These are phyloP conservation scores for Ascobolus immersus DNA, from an alignment of 495 filamentous ascomycete species.

Conservation along the genomic window DNA sequence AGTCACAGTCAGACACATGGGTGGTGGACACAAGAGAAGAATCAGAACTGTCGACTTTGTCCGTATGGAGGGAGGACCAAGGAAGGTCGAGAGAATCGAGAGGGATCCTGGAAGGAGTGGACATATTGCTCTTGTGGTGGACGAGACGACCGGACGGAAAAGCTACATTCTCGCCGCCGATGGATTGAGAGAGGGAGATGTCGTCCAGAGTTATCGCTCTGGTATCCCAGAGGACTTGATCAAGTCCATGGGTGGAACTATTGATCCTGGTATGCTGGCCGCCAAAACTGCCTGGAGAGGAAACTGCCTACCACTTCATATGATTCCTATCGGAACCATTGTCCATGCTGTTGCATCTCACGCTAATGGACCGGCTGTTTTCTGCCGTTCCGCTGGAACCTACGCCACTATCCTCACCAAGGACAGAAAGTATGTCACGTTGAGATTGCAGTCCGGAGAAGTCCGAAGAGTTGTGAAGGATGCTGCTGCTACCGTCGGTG, in stretches of 20 bases:
- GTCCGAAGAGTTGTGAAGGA: constrained; percentile 65
- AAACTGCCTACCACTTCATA: constrained; percentile 80
- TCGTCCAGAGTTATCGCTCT: constrained; percentile 65
- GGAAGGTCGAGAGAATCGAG: constrained; percentile 78
- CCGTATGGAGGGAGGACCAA: constrained; percentile 47
- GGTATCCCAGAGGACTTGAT: constrained; percentile 69
- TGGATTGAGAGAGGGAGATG: constrained; percentile 74
- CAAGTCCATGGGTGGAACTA: constrained; percentile 64
- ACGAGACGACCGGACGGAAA: constrained; percentile 38
- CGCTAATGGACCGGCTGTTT: constrained; percentile 46
- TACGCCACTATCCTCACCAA: constrained; percentile 68
- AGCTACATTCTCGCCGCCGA: constrained; percentile 85
- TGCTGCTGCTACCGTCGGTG: constrained; percentile 77
- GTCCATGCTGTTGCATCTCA: constrained; percentile 72
- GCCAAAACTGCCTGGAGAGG: constrained; percentile 83
- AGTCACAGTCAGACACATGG: constrained; percentile 70
- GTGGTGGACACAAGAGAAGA: constrained; percentile 70
- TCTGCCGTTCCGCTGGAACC: constrained; percentile 83
- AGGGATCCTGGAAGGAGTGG: constrained; percentile 81
- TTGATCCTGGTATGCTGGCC: constrained; percentile 85
- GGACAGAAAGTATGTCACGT: constrained; percentile 47
- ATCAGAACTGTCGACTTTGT: constrained; percentile 77
- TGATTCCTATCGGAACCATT: constrained; percentile 77
- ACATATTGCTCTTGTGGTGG: constrained; percentile 67
- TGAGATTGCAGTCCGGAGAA: constrained; percentile 78